A percentile compares a stretch with the other conserved stretches of the same genome.
Conservation (phyloP, 2,329 filamentous ascomycete genomes). For the Cercospora sp. region DNA sequence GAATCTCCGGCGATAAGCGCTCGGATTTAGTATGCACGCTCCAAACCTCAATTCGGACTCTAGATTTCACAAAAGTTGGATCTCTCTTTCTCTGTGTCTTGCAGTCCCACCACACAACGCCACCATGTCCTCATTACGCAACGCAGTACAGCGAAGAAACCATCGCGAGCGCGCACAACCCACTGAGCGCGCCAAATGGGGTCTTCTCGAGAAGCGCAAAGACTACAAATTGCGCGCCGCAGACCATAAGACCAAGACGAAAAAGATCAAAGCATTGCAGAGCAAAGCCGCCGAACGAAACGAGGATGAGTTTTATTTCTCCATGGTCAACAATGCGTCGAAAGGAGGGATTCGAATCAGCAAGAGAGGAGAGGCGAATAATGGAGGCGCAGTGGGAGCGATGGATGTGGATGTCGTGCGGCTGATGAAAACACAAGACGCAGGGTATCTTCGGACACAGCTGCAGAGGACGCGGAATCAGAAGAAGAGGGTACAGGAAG, state of each 20-base stretch:
- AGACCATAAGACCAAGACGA: conserved; percentile 64
- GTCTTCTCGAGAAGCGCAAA: conserved; percentile 95
- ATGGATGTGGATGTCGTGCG: conserved; percentile 60
- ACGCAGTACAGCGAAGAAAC: conserved; percentile 73
- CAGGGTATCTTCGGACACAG: conserved; percentile 61
- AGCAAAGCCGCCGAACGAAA: conserved; percentile 63
- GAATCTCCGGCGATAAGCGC: conserved; percentile 3
- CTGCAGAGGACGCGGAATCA: conserved; percentile 57
- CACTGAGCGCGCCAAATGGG: conserved; percentile 77
- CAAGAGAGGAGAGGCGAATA: conserved; percentile 48
- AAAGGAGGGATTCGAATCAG: conserved; percentile 49
- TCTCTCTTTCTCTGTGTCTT: neutral
- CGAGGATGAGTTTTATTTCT: conserved; percentile 67
- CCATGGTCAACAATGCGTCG: conserved; percentile 59
- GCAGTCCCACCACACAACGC: neutral
- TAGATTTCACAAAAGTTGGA: conserved; percentile 13
- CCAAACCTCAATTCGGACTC: conserved; percentile 11
- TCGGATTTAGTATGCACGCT: neutral
- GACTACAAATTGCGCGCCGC: conserved; percentile 66
- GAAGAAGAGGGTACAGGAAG: conserved; percentile 51
- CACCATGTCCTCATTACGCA: conserved; percentile 59
- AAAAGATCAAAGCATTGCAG: conserved; percentile 59
- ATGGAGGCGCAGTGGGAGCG: conserved; percentile 37
- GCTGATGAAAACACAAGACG: conserved; percentile 66
- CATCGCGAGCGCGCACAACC: conserved; percentile 91